phyloP scores from a whole-genome alignment of 2,329 filamentous ascomycete genomes.

The Colletotrichum cereale region DNA sequence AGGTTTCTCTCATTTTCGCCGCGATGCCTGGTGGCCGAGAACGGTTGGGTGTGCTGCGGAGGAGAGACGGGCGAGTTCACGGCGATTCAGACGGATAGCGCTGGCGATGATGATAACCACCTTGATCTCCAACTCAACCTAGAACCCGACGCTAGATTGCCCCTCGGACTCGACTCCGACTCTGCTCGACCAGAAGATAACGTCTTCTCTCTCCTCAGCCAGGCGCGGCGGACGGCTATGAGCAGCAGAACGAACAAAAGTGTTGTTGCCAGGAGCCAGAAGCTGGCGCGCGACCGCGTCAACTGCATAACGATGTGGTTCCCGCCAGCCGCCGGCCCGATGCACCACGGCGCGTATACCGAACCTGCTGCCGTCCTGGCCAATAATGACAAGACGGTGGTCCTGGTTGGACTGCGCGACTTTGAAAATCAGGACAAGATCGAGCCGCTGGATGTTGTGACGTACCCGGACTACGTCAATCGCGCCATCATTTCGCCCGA shows the following conservation, averaged over 20 bases:
- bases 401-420: conserved; percentile 81
- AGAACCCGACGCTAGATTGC: conserved; percentile 51
- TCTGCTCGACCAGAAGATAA: conserved; percentile 49
- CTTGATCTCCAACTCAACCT: conserved; percentile 46
- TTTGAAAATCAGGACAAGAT: conserved; percentile 58
- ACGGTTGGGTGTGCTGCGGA: conserved; percentile 91
- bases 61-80: conserved; percentile 91
- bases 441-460: conserved; percentile 76
- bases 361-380: conserved; percentile 77
- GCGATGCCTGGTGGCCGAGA: conserved; percentile 87
- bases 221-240: conserved; percentile 49
- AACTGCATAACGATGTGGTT: conserved; percentile 77
- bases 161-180: conserved; percentile 47
- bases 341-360: conserved; percentile 56
- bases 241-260: conserved; percentile 57
- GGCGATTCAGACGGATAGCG: conserved; percentile 74
- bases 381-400: conserved; percentile 93
- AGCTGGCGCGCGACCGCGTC: conserved; percentile 70
- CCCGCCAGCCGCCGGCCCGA: conserved; percentile 55
- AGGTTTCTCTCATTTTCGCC: conserved; percentile 79
- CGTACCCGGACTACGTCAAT: conserved; percentile 89
- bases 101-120: conserved; percentile 46
- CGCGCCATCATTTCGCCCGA: conserved; percentile 94
- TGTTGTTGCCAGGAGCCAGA: conserved; percentile 63
- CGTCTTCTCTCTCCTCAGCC: conserved; percentile 52